Evolutionary conservation across 129 eudicot species (phyloP), one percentile per base, ranked within the genome.

Genomic region (Sambucus nigra): DNA sequence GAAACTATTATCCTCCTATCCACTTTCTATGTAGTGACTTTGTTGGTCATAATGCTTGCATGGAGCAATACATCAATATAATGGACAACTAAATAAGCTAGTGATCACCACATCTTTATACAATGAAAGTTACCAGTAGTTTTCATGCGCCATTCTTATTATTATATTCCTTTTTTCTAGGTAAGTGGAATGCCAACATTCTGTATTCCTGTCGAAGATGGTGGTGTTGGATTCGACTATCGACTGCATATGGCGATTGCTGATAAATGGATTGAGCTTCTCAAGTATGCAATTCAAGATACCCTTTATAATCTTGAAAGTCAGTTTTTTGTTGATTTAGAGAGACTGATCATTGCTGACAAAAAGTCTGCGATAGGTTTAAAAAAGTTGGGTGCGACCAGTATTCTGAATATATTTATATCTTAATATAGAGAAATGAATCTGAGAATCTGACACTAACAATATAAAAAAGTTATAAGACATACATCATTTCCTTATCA

Each of bases 131-230:
- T 5, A 51, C 44, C 23, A 26, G 51, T 16, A 12, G 1, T 17
- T 28, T 17, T 42, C n/a, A 42, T 61, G 3, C 47, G 26, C 47
- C 38, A 20, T 31, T 64, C 47, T 24, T 59, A 23, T 35, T 9
- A 35, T n/a, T 35, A 35, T 35, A 7, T 35, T 35, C 42, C 13
- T 35, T 14, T 22, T 57, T 54, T 63, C 47, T 77, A 92, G 99
- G 99, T 92, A 26, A 92, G 99, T 74, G 99, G 99, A 68, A 92
- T 92, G 99, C 99, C 99, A 51, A 69, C 99, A 7, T 92, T 92
- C 55, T 60, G 99, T 69, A 71, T 92, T 51, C 94, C 96, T 33
- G 80, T 87, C 51, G 70, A 74, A 68, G 96, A 82, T 73, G 99
- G 99, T 33, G 99, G 99, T 39, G 76, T 92, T 65, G 99, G 99